Conservation (phyloP, 2,329 filamentous ascomycete species). For the Lasiodiplodia sp. region DNA sequence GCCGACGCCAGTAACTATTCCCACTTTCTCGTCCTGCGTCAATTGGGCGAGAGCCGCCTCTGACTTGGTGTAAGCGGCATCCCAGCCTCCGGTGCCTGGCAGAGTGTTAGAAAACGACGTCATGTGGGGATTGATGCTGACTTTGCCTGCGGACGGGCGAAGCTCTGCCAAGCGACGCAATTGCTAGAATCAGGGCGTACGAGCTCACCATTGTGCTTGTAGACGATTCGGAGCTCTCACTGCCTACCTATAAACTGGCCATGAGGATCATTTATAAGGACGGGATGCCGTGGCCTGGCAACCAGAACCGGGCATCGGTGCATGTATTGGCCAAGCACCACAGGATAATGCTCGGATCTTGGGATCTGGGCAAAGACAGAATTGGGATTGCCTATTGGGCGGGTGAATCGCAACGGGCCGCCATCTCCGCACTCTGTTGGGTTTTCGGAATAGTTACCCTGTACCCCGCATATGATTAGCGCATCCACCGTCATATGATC, state of each 20-base stretch:
- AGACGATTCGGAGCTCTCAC: too few relatives aligned
- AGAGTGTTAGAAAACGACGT: neutral
- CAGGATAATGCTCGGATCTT: slow-evolving; percentile 6
- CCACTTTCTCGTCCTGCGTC: slow-evolving; percentile 49
- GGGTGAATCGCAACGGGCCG: slow-evolving; percentile 24
- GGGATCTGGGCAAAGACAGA: slow-evolving; percentile 7
- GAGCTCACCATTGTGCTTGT: slow-evolving; percentile 5
- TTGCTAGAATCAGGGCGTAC: slow-evolving; percentile 1
- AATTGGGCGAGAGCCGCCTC: slow-evolving; percentile 49
- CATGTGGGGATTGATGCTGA: neutral
- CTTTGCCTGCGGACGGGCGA: slow-evolving; percentile 16
- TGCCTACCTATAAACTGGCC: neutral
- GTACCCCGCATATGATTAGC: slow-evolving; percentile 14
- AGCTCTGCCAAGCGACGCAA: slow-evolving; percentile 1
- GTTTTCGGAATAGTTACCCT: slow-evolving; percentile 16
- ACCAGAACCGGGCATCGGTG: neutral
- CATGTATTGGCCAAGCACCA: slow-evolving; percentile 9
- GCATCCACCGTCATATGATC: slow-evolving; percentile 20
- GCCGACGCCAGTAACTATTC: slow-evolving; percentile 47
- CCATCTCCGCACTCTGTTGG: slow-evolving; percentile 1
- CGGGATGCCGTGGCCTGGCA: neutral
- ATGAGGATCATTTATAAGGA: slow-evolving; percentile 1
- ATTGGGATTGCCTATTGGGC: slow-evolving; percentile 2
- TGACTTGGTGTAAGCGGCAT: slow-evolving; percentile 50
- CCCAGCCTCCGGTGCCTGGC: slow-evolving; percentile 39